Conservation (phyloP, 176 grass and related monocot genomes). For the Guadua angustifolia region DNA sequence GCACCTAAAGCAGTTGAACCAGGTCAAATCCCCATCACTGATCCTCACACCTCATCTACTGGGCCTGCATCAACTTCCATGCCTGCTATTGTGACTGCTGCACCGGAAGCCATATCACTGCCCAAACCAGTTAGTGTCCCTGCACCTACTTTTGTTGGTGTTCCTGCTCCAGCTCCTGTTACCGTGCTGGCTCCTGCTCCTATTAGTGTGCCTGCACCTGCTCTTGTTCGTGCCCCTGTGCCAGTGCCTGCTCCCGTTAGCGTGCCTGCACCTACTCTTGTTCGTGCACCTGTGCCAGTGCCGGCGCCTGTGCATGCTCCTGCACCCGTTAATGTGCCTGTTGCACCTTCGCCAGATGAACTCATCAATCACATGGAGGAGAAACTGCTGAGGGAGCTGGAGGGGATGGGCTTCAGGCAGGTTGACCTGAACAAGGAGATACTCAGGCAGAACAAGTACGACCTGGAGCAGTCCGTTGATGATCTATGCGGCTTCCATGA, state of each 20-base stretch:
- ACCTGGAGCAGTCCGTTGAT: slow-evolving; percentile 81
- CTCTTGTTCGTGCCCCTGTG: background rate
- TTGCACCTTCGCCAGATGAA: background rate
- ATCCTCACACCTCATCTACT: slow-evolving; percentile 13
- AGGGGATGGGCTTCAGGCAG: slow-evolving; percentile 96
- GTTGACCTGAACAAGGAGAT: slow-evolving; percentile 94
- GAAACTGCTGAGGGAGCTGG: slow-evolving; percentile 73
- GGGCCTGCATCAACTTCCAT: background rate
- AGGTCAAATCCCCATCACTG: slow-evolving; percentile 11
- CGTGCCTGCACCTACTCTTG: too few species aligned
- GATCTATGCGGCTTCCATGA: slow-evolving; percentile 80
- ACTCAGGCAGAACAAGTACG: slow-evolving; percentile 78
- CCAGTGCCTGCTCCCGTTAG: background rate
- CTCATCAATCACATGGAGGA: slow-evolving; percentile 50
- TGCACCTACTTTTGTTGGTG: background rate
- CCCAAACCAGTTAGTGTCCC: background rate
- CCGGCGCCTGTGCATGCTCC: background rate
- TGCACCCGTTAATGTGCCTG: background rate
- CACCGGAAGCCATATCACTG: background rate
- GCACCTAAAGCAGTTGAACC: slow-evolving; percentile 20
- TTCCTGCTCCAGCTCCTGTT: slow-evolving; percentile 8
- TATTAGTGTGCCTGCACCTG: background rate
- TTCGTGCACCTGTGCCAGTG: background rate
- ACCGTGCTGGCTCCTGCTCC: background rate
- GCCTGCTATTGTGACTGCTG: slow-evolving; percentile 13